Evolutionary conservation across 108 stramenopile species (phyloP).

Genomic region (Skeletonema marinoi): DNA sequence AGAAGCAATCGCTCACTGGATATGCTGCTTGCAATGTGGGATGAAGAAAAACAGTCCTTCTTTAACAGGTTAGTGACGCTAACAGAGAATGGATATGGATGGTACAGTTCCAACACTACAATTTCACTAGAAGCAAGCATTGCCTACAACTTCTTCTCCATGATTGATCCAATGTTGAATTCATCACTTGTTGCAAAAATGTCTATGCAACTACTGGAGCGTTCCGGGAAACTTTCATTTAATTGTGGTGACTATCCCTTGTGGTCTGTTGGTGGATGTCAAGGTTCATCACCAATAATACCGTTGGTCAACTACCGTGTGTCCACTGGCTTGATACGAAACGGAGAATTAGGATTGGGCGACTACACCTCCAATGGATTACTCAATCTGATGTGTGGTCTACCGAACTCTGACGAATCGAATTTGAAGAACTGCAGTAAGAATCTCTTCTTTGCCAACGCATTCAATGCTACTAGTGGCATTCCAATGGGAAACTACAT

Average conservation of each 20-base stretch:
- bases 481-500: conserved; percentile 33
- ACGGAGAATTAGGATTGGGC: conserved; percentile 35
- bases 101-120: conserved; percentile 14
- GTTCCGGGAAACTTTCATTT: conserved; percentile 45
- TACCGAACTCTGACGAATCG: conserved; percentile 34
- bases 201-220: conserved; percentile 48
- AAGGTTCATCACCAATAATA: conserved; percentile 13
- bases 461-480: conserved; percentile 35
- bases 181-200: conserved; percentile 36
- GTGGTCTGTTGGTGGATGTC: conserved; percentile 52
- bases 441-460: conserved; percentile 25
- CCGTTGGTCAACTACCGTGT: conserved; percentile 48
- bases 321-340: conserved; percentile 35
- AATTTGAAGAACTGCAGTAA: conserved; percentile 28
- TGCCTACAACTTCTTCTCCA: conserved; percentile 41
- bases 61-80: conserved; percentile 32
- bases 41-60: conserved; percentile 31
- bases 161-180: conserved; percentile 32
- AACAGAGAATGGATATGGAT: neutral
- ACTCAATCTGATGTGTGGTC: conserved; percentile 44
- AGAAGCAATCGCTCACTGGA: conserved; percentile 7
- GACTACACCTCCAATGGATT: conserved; percentile 35
- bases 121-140: conserved; percentile 16
- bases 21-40: conserved; percentile 46
- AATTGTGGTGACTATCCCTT: conserved; percentile 54